These are phyloP conservation scores for Beta vulgaris DNA, from an alignment of 148 eudicot genomes.

Conservation along the genomic window DNA sequence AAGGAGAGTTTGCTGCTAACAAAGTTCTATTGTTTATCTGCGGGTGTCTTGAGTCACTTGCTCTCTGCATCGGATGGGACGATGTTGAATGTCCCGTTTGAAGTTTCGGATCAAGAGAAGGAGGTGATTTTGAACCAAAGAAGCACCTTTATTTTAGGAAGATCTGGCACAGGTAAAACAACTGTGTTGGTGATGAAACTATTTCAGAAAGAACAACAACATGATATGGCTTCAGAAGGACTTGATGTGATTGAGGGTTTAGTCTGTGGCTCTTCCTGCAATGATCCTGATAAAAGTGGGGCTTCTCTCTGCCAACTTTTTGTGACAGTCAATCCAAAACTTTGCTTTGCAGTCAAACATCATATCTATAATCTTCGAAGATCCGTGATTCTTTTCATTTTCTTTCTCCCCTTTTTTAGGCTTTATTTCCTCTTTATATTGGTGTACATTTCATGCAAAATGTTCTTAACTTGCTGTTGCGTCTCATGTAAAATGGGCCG, in stretches of 20 bases:
- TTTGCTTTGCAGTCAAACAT: constrained; percentile 59
- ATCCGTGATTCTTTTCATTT: constrained; percentile 26
- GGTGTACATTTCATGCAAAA: too few species aligned
- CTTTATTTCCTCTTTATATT: not conserved
- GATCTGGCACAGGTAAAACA: constrained; percentile 86
- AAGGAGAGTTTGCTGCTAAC: constrained; percentile 36
- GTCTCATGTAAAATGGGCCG: too few species aligned
- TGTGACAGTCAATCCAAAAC: constrained; percentile 70
- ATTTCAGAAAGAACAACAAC: constrained; percentile 46
- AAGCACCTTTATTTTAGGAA: constrained; percentile 59
- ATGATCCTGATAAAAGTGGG: not conserved
- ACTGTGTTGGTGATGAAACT: constrained; percentile 71
- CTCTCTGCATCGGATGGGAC: constrained; percentile 45
- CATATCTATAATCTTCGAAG: constrained; percentile 54
- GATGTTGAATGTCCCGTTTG: constrained; percentile 54
- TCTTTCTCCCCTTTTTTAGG: constrained; percentile 4
- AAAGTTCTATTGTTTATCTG: constrained; percentile 46
- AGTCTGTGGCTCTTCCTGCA: not conserved
- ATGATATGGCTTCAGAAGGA: constrained; percentile 40
- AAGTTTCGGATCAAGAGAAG: constrained; percentile 58
- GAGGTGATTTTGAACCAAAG: constrained; percentile 38
- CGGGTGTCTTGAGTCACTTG: constrained; percentile 34
- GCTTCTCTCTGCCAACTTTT: constrained; percentile 51
- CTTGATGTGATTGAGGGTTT: not conserved
- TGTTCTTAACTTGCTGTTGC: too few species aligned